These are phyloP conservation scores for Mytilinidion resinicola DNA, from an alignment of 495 filamentous ascomycete genomes.

Conservation along the genomic window DNA sequence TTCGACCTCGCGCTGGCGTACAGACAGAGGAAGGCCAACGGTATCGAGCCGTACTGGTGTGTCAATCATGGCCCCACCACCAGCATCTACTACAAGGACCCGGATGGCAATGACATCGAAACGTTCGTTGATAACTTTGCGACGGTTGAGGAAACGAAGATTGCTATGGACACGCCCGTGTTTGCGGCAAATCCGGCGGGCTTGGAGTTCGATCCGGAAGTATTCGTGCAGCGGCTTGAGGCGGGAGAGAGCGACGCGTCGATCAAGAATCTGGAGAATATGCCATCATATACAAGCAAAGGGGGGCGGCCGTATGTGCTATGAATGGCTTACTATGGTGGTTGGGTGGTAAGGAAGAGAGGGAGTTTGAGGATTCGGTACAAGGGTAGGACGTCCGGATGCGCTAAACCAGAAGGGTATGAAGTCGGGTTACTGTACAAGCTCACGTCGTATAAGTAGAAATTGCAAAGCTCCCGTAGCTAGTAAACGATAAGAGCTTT, in stretches of 20 bases:
- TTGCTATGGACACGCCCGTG: not conserved
- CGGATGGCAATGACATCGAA: constrained; percentile 4
- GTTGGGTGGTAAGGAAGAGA: too few relatives aligned
- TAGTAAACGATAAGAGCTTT: too few relatives aligned
- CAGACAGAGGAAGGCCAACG: not conserved
- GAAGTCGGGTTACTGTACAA: too few relatives aligned
- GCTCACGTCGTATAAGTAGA: too few relatives aligned
- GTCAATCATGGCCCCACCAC: constrained; percentile 14
- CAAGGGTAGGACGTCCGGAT: too few relatives aligned
- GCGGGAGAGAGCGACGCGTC: not conserved
- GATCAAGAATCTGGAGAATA: not conserved
- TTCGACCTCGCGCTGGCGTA: constrained; percentile 8
- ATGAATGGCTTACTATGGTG: too few relatives aligned
- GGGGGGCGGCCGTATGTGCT: not conserved
- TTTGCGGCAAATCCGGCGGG: not conserved
- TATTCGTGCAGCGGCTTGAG: not conserved
- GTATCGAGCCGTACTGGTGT: not conserved
- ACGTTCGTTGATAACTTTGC: not conserved
- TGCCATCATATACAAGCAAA: not conserved
- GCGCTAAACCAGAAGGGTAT: too few relatives aligned
- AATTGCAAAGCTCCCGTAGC: too few relatives aligned
- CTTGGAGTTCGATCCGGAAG: not conserved
- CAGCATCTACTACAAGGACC: constrained; percentile 16
- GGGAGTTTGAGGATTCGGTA: too few relatives aligned
- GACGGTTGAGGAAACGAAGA: not conserved